These are phyloP conservation scores for Pseudogymnoascus sp. DNA, from an alignment of 2,329 filamentous ascomycete species.

Conservation along the genomic window DNA sequence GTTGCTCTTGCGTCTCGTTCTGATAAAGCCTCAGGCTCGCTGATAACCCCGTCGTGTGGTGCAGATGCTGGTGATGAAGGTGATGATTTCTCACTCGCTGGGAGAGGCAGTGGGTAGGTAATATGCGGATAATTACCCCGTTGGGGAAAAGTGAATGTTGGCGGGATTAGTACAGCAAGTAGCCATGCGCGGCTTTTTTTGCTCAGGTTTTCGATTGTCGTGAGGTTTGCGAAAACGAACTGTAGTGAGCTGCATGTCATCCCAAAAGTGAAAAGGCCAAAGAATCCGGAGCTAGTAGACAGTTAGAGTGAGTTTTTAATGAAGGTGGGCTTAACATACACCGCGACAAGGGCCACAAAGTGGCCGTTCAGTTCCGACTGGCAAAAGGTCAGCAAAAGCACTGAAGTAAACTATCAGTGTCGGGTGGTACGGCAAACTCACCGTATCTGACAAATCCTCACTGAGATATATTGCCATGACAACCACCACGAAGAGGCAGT, in stretches of 20 bases:
- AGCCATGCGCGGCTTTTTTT: slow-evolving; percentile 54
- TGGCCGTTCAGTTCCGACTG: slow-evolving; percentile 40
- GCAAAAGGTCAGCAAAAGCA: background rate
- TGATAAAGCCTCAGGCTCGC: slow-evolving; percentile 16
- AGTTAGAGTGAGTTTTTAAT: slow-evolving; percentile 10
- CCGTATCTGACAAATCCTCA: slow-evolving; percentile 31
- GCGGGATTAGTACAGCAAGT: slow-evolving; percentile 65
- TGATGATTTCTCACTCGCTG: slow-evolving; percentile 8
- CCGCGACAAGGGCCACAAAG: slow-evolving; percentile 56
- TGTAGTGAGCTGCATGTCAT: slow-evolving; percentile 69
- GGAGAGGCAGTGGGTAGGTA: slow-evolving; percentile 11
- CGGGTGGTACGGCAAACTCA: background rate
- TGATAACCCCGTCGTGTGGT: background rate
- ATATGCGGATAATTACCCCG: slow-evolving; percentile 11
- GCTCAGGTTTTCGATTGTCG: slow-evolving; percentile 73
- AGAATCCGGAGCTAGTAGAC: slow-evolving; percentile 47
- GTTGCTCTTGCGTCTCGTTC: slow-evolving; percentile 32
- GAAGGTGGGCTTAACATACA: slow-evolving; percentile 35
- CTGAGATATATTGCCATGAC: slow-evolving; percentile 53
- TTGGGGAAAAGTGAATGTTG: slow-evolving; percentile 24
- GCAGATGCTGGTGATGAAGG: background rate
- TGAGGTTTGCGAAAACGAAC: slow-evolving; percentile 64
- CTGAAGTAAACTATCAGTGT: background rate
- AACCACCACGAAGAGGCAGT: slow-evolving; percentile 55
- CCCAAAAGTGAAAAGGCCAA: slow-evolving; percentile 68